Percentiles rank a stretch among this genome's conserved stretches.
phyloP scores from a whole-genome alignment of 257 asterid genomes.

The Cordia subcordata region DNA sequence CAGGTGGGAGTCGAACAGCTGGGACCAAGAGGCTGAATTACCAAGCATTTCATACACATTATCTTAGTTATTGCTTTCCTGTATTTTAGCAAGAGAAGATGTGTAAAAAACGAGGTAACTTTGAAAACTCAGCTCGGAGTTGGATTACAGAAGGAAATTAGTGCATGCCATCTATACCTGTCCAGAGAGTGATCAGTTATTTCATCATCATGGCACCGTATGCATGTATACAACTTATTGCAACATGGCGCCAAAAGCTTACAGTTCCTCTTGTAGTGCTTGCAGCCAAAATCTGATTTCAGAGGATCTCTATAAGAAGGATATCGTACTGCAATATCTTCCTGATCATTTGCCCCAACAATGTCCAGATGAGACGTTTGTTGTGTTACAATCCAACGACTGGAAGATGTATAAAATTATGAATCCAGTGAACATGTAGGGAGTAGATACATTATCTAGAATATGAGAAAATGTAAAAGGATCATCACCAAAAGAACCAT shows the following conservation, averaged over 20 bases:
- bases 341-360: slow-evolving; percentile 30
- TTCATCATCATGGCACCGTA: slow-evolving; percentile 79
- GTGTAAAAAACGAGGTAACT: slow-evolving; percentile 9
- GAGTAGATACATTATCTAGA: slow-evolving; percentile 12
- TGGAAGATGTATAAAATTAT: slow-evolving; percentile 18
- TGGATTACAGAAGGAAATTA: slow-evolving; percentile 11
- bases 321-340: slow-evolving; percentile 51
- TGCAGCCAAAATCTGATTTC: slow-evolving; percentile 55
- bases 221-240: slow-evolving; percentile 69
- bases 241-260: slow-evolving; percentile 79
- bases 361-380: slow-evolving; percentile 33
- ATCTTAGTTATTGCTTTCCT: slow-evolving; percentile 64
- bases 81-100: slow-evolving; percentile 29
- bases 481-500: too few species aligned
- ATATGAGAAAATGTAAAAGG: slow-evolving; percentile 5
- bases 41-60: slow-evolving; percentile 89
- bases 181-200: slow-evolving; percentile 64
- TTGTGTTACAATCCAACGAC: slow-evolving; percentile 67
- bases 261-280: slow-evolving; percentile 78
- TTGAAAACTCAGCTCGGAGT: background rate
- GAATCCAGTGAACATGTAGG: slow-evolving; percentile 15
- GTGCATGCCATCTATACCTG: slow-evolving; percentile 47
- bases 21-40: slow-evolving; percentile 58
- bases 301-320: slow-evolving; percentile 59
- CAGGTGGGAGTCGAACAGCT: slow-evolving; percentile 50